Conservation (phyloP, 192 early-diverging fungal species). For the Umbelopsis ramanniana region DNA sequence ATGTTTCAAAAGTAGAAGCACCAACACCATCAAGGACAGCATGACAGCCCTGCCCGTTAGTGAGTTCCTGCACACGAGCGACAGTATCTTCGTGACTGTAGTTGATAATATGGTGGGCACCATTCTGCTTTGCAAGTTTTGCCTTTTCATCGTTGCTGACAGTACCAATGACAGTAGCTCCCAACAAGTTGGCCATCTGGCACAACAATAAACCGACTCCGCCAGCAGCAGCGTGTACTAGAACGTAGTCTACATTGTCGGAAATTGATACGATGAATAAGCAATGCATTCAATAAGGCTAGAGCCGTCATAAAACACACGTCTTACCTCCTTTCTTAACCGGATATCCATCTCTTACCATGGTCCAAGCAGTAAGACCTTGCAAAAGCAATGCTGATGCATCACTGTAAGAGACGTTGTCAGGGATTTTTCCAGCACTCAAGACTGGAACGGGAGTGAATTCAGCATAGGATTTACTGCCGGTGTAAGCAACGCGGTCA, state of each 20-base stretch:
- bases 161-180: constrained; percentile 90
- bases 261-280: not conserved
- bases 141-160: constrained; percentile 76
- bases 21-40: constrained; percentile 93
- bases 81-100: constrained; percentile 72
- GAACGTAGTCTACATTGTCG: constrained; percentile 62
- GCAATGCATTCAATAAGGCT: not conserved
- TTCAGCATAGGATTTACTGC: constrained; percentile 72
- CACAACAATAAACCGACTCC: constrained; percentile 83
- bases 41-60: constrained; percentile 73
- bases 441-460: constrained; percentile 57
- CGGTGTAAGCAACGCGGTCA: constrained; percentile 81
- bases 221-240: constrained; percentile 91
- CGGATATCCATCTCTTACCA: constrained; percentile 70
- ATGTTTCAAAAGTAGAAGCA: constrained; percentile 80
- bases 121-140: constrained; percentile 56
- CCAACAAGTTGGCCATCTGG: constrained; percentile 74
- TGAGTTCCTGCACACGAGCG: constrained; percentile 73
- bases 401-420: constrained; percentile 53
- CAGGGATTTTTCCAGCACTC: constrained; percentile 54
- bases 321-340: constrained; percentile 59
- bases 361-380: constrained; percentile 79
- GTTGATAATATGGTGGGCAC: constrained; percentile 76
- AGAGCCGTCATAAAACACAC: not conserved
- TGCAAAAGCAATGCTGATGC: constrained; percentile 77